Evolutionary conservation across 148 eudicot genomes (phyloP), one percentile per base, ranked within the genome.

Genomic region (Cornus controversa): DNA sequence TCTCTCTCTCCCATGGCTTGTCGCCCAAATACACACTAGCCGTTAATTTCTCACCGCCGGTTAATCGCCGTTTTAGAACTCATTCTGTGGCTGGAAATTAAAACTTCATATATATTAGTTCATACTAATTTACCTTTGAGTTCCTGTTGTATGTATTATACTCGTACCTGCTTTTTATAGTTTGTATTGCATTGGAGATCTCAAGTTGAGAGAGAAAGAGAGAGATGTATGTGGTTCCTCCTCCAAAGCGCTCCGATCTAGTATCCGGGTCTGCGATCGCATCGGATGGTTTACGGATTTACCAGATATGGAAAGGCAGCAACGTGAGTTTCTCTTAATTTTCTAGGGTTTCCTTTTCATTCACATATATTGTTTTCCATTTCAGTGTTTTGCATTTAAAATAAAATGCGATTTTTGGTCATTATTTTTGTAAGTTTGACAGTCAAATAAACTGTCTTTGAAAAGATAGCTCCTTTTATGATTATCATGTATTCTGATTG

Each of bases 221-320:
- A 71, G 83, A 83, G 85, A 95, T 95, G 99, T 91, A 95, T 75
- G 98, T 92, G 63, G 98, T 90, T 70, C 97, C 92, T 76, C 98
- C 97, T 31, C 87, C 99, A 3, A 89, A 93, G 87, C 88, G 85
- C 65, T 78, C 90, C 73, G 99, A 93, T 90, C 91, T 87, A 70
- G 68, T 86, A 53, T 81, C 91, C 71, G 98, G 86, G 77, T 85
- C 88, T 74, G 42, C 58, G 2, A 70, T 28, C 75, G 82, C 85
- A 78, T 79, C 90, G 72, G 82, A 84, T 79, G 92, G 85, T 81
- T 83, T 87, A 24, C 85, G 89, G 84, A 87, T 90, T 87, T 95
- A 91, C 83, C 93, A 93, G 82, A 60, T 85, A 6, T 95, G 99
- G 99, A 95, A 95, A 88, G 99, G 99, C 74, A 95, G 92, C 84